These are phyloP conservation scores for Trichosporon faecale DNA, from an alignment of 1,284 basidiomycete genomes.

Conservation along the genomic window DNA sequence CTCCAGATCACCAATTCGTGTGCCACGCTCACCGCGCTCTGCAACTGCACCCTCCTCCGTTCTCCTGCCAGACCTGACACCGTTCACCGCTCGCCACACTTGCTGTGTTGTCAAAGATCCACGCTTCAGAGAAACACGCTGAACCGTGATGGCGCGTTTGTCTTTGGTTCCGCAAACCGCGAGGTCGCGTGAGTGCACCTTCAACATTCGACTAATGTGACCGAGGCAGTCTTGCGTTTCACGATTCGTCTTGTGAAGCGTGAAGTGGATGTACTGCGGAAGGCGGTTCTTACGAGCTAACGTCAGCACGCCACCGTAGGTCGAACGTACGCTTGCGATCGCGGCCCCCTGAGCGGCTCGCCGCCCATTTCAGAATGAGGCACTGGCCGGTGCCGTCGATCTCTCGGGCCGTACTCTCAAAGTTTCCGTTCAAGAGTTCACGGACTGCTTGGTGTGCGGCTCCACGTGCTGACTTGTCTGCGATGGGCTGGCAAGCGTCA, in stretches of 20 bases:
- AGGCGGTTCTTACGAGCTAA: slow-evolving; percentile 21
- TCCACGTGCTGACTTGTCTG: slow-evolving; percentile 74
- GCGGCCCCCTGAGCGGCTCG: slow-evolving; percentile 14
- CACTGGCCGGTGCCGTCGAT: slow-evolving; percentile 30
- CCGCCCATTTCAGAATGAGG: slow-evolving; percentile 43
- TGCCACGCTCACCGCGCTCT: slow-evolving; percentile 80
- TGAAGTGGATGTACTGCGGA: slow-evolving; percentile 88
- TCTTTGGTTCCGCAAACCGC: slow-evolving; percentile 96
- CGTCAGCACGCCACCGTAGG: slow-evolving; percentile 1
- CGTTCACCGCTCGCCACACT: slow-evolving; percentile 76
- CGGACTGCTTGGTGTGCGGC: slow-evolving; percentile 77
- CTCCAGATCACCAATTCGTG: slow-evolving; percentile 81
- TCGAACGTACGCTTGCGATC: slow-evolving; percentile 21
- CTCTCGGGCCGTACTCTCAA: slow-evolving; percentile 61
- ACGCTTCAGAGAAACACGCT: slow-evolving; percentile 80
- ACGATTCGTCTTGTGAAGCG: slow-evolving; percentile 93
- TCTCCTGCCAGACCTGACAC: slow-evolving; percentile 59
- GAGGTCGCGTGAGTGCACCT: slow-evolving; percentile 72
- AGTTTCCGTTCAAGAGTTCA: slow-evolving; percentile 72
- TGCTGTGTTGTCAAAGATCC: slow-evolving; percentile 75
- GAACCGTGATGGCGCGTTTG: slow-evolving; percentile 93
- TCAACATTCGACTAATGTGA: slow-evolving; percentile 71
- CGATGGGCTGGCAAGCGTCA: slow-evolving; percentile 65
- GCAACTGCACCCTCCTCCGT: slow-evolving; percentile 61
- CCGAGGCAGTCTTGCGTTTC: slow-evolving; percentile 93